Percentiles rank a stretch among this genome's conserved stretches.
Conservation (phyloP, 192 early-diverging fungal genomes). For the Entomortierella chlamydospora region DNA sequence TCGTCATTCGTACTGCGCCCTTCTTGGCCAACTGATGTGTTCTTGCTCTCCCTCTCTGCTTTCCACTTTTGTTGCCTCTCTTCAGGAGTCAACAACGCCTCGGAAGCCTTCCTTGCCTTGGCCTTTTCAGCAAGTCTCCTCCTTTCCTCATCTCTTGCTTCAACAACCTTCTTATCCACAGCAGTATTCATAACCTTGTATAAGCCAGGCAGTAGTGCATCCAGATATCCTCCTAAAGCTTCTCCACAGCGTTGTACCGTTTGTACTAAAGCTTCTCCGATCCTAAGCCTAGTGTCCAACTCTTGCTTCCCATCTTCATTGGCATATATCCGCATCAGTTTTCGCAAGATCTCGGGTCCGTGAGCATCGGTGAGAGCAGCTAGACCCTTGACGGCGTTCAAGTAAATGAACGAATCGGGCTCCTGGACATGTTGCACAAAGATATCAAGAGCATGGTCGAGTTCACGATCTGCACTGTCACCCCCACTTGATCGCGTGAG, state of each 20-base stretch:
- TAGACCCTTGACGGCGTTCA: constrained; percentile 92
- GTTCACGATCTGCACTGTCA: constrained; percentile 45
- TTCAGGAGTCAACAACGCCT: constrained; percentile 33
- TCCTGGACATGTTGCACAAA: constrained; percentile 84
- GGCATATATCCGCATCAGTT: constrained; percentile 77
- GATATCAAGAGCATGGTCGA: constrained; percentile 76
- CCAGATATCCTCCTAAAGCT: constrained; percentile 79
- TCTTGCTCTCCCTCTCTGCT: constrained; percentile 3
- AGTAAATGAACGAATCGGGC: constrained; percentile 91
- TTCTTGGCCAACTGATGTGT: background rate
- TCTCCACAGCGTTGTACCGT: constrained; percentile 85
- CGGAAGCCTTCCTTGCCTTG: constrained; percentile 17
- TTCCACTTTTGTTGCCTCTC: constrained; percentile 43
- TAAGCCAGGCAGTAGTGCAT: constrained; percentile 34
- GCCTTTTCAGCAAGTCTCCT: constrained; percentile 4
- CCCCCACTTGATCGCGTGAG: constrained; percentile 57
- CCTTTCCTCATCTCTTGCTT: constrained; percentile 26
- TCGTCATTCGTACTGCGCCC: constrained; percentile 1
- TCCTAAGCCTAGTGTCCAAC: constrained; percentile 79
- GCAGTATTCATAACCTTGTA: constrained; percentile 52
- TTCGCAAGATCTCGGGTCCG: constrained; percentile 73
- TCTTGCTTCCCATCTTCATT: constrained; percentile 39
- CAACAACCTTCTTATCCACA: constrained; percentile 12
- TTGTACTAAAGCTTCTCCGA: constrained; percentile 91
- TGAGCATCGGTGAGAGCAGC: constrained; percentile 86